Conservation (phyloP, 257 asterid species). For the Lavandula angustifolia region DNA sequence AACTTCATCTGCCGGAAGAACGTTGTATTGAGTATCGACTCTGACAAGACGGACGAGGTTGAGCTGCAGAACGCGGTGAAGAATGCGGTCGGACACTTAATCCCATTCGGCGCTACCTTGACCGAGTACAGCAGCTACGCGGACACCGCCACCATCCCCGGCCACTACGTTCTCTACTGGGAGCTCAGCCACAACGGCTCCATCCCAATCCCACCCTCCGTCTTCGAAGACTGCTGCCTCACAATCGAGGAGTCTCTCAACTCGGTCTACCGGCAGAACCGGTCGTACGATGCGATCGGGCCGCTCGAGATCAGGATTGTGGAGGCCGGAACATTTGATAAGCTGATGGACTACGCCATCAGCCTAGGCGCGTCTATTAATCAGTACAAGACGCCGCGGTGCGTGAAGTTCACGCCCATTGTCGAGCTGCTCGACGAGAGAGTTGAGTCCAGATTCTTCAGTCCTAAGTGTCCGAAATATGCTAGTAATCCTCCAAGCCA, state of each 20-base stretch:
- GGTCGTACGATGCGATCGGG: slow-evolving; percentile 75
- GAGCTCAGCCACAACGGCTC: slow-evolving; percentile 58
- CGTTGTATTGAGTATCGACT: slow-evolving; percentile 80
- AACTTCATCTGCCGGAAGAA: slow-evolving; percentile 85
- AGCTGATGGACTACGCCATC: slow-evolving; percentile 93
- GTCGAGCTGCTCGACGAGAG: slow-evolving; percentile 68
- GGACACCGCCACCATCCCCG: slow-evolving; percentile 64
- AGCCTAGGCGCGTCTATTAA: slow-evolving; percentile 88
- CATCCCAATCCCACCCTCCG: slow-evolving; percentile 72
- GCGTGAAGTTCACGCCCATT: slow-evolving; percentile 79
- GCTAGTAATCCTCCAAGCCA: slow-evolving; percentile 44
- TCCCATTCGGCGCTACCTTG: slow-evolving; percentile 23
- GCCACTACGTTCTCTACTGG: slow-evolving; percentile 86
- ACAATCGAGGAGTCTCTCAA: slow-evolving; percentile 79
- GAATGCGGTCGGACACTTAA: too few relatives aligned
- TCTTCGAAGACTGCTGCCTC: slow-evolving; percentile 83
- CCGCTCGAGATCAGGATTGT: slow-evolving; percentile 85
- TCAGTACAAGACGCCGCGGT: slow-evolving; percentile 89
- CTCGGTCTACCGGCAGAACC: slow-evolving; percentile 79
- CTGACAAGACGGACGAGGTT: slow-evolving; percentile 90
- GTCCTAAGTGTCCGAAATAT: slow-evolving; percentile 91
- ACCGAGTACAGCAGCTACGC: slow-evolving; percentile 87
- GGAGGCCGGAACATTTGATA: slow-evolving; percentile 76
- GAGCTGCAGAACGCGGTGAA: slow-evolving; percentile 68
- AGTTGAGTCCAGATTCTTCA: slow-evolving; percentile 57